These are phyloP conservation scores for Westerdykella sp. DNA, from an alignment of 2,329 filamentous ascomycete genomes.

Conservation along the genomic window DNA sequence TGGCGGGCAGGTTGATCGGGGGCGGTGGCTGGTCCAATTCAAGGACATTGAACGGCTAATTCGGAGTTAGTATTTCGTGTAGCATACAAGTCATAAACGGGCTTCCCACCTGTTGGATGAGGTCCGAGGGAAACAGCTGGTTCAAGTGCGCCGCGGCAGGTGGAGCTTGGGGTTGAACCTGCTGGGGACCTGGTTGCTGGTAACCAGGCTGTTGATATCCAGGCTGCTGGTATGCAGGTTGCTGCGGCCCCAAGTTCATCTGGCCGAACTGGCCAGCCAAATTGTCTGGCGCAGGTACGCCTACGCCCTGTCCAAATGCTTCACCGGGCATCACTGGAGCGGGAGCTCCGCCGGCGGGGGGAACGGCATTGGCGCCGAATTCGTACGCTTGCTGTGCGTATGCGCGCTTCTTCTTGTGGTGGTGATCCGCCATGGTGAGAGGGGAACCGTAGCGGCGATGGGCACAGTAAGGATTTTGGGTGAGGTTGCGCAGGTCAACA, in stretches of 20 bases:
- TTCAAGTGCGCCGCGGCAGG: slow-evolving; percentile 53
- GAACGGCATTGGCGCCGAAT: slow-evolving; percentile 76
- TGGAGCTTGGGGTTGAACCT: slow-evolving; percentile 3
- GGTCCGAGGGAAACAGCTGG: slow-evolving; percentile 85
- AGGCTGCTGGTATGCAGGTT: slow-evolving; percentile 4
- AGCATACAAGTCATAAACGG: neutral
- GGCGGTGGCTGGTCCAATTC: slow-evolving; percentile 90
- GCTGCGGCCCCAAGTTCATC: slow-evolving; percentile 61
- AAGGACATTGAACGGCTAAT: slow-evolving; percentile 73
- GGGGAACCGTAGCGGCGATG: slow-evolving; percentile 7
- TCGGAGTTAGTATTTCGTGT: neutral
- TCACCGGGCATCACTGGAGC: slow-evolving; percentile 1
- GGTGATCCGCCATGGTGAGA: slow-evolving; percentile 27
- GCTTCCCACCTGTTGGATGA: slow-evolving; percentile 60
- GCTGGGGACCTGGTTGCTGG: slow-evolving; percentile 19
- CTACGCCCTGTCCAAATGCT: neutral
- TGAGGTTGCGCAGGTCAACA: slow-evolving; percentile 7
- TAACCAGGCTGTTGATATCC: slow-evolving; percentile 23
- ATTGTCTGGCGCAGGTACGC: slow-evolving; percentile 34
- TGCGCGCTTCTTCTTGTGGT: slow-evolving; percentile 76
- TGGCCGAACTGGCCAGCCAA: slow-evolving; percentile 59
- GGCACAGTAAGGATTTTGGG: slow-evolving; percentile 5
- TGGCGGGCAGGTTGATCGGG: slow-evolving; percentile 81
- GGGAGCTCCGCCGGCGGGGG: slow-evolving; percentile 32
- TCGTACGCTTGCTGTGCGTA: slow-evolving; percentile 95